phyloP scores from a whole-genome alignment of 2,329 filamentous ascomycete species.

The Trichoderma sp. region DNA sequence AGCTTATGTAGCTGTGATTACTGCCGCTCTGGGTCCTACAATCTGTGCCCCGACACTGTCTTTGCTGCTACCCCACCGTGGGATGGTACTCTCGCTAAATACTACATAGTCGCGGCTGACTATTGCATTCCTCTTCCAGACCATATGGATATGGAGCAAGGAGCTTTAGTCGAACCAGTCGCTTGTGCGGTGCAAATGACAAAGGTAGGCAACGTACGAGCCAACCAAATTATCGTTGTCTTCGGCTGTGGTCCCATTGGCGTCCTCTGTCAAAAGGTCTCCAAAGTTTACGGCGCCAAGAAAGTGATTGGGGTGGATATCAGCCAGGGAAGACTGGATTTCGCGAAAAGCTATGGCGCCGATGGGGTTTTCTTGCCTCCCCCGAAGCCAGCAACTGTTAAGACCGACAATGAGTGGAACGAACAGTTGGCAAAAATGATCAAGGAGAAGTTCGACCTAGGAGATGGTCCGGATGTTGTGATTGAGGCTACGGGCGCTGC shows the following conservation, averaged over 20 bases:
- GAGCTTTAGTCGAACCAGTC: background rate
- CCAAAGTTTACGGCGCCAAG: constrained; percentile 28
- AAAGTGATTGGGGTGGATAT: constrained; percentile 45
- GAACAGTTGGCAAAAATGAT: background rate
- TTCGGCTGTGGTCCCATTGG: constrained; percentile 50
- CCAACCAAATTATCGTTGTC: constrained; percentile 43
- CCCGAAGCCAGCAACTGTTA: constrained; percentile 35
- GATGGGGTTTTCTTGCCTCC: constrained; percentile 39
- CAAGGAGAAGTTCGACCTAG: background rate
- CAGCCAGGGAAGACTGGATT: constrained; percentile 35
- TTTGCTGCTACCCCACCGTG: background rate
- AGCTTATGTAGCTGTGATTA: background rate
- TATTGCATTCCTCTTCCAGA: background rate
- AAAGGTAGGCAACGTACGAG: constrained; percentile 39
- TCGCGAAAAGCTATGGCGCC: constrained; percentile 41
- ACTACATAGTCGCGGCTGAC: background rate
- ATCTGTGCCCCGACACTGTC: background rate
- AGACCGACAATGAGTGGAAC: constrained; percentile 15
- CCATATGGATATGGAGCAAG: background rate
- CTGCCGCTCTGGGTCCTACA: background rate
- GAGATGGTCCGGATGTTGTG: background rate
- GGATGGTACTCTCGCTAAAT: background rate
- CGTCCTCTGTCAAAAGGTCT: constrained; percentile 43
- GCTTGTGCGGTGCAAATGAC: background rate
- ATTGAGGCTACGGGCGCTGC: background rate